phyloP scores from a whole-genome alignment of 371 early-diverging fungal genomes.

The Rhizopus delemar region DNA sequence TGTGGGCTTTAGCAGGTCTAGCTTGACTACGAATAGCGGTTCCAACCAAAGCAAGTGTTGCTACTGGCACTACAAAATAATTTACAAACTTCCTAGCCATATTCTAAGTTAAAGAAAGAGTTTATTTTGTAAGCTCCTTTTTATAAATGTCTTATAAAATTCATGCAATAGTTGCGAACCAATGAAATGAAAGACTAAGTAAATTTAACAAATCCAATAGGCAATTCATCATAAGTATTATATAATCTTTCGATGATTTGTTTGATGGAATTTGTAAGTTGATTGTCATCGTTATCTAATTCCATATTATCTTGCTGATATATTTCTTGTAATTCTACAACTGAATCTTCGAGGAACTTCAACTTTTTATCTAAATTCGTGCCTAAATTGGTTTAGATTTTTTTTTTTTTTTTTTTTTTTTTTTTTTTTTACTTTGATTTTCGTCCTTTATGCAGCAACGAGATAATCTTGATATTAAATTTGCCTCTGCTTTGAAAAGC shows the following conservation, averaged over 20 bases:
- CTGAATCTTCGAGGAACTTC: constrained; percentile 9
- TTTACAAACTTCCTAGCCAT: constrained; percentile 27
- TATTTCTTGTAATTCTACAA: constrained; percentile 12
- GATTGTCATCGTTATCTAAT: constrained; percentile 3
- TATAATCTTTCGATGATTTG: constrained; percentile 4
- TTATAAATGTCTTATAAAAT: not conserved
- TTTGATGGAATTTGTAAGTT: not conserved
- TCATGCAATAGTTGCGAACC: not conserved
- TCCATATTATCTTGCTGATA: constrained; percentile 14
- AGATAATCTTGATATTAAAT: constrained; percentile 13
- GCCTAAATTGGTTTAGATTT: not conserved
- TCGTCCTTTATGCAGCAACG: constrained; percentile 1
- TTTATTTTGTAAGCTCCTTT: not conserved
- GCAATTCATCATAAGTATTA: constrained; percentile 6
- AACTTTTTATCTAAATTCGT: constrained; percentile 1
- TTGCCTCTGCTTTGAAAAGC: constrained; percentile 19
- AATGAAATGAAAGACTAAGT: not conserved
- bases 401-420: no score
- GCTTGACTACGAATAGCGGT: constrained; percentile 43
- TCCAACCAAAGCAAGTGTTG: constrained; percentile 36
- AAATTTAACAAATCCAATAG: constrained; percentile 14
- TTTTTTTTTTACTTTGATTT: not conserved
- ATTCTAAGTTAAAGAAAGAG: constrained; percentile 1
- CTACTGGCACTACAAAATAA: constrained; percentile 36
- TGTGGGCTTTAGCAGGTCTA: constrained; percentile 41